Percentiles rank a stretch among this genome's conserved stretches.
Evolutionary conservation across 1,139 yeast species (phyloP).

Genomic region (Kodamaea derodonti): DNA sequence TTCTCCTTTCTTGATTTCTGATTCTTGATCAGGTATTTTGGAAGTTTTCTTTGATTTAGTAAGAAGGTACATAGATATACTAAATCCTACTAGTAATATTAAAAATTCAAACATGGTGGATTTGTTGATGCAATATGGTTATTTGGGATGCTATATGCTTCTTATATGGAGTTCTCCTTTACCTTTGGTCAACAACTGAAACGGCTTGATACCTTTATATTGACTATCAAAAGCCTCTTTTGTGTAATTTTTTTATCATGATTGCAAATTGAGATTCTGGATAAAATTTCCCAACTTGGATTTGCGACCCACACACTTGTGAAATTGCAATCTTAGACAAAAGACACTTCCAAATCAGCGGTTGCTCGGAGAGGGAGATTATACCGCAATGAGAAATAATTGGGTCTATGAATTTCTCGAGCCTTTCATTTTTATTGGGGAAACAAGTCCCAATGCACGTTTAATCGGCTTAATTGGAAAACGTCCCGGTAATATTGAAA

Average conservation of each 20-base stretch:
- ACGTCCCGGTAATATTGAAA: too few species aligned
- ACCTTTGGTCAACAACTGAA: too few species aligned
- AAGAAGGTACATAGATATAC: neutral
- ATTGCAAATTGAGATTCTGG: slow-evolving; percentile 1
- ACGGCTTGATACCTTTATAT: too few species aligned
- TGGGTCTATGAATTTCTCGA: slow-evolving; percentile 11
- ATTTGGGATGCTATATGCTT: too few species aligned
- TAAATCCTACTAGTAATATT: neutral
- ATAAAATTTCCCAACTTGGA: slow-evolving; percentile 1
- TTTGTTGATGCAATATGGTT: too few species aligned
- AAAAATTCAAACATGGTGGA: neutral
- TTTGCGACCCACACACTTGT: neutral
- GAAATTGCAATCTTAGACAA: slow-evolving; percentile 1
- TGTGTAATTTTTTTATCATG: neutral
- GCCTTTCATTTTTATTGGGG: slow-evolving; percentile 15
- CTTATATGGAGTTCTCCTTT: too few species aligned
- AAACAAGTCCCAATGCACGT: slow-evolving; percentile 11
- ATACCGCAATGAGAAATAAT: slow-evolving; percentile 3
- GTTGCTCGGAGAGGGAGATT: slow-evolving; percentile 1
- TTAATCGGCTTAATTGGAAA: too few species aligned
- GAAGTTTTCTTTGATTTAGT: slow-evolving; percentile 3
- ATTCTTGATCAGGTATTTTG: slow-evolving; percentile 8
- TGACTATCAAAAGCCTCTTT: too few species aligned
- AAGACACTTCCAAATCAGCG: neutral
- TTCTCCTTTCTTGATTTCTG: slow-evolving; percentile 7